These are phyloP conservation scores for Syzygium malaccense DNA, from an alignment of 441 rosid species.

Conservation along the genomic window DNA sequence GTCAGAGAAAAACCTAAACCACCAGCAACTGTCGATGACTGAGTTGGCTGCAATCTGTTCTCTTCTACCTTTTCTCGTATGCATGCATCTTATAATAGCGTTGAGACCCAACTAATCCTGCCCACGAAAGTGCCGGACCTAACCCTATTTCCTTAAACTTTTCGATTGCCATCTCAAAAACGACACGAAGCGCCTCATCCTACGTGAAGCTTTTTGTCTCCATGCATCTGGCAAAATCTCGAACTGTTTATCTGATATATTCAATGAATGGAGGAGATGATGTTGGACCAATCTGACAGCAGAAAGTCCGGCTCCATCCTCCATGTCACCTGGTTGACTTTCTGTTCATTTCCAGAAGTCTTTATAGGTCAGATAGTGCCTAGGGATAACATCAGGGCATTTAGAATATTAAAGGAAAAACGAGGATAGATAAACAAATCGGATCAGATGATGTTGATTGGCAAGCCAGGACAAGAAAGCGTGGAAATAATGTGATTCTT, in stretches of 20 bases:
- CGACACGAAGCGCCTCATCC: background rate
- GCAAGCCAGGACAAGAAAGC: background rate
- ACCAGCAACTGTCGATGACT: constrained; percentile 3
- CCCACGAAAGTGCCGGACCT: background rate
- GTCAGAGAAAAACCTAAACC: constrained; percentile 10
- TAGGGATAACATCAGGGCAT: background rate
- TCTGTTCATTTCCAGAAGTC: background rate
- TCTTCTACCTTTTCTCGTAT: background rate
- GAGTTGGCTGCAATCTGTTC: background rate
- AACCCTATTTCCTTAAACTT: background rate
- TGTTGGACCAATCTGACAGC: background rate
- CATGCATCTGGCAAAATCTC: background rate
- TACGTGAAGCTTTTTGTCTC: background rate
- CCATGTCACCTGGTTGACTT: background rate
- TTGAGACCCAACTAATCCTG: background rate
- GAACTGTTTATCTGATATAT: background rate
- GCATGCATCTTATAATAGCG: background rate
- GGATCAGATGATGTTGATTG: background rate
- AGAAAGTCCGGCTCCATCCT: background rate
- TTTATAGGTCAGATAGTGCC: background rate
- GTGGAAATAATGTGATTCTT: background rate
- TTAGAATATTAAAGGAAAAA: background rate
- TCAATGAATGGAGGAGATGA: background rate
- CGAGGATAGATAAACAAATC: background rate
- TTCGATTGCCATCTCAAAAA: background rate